Conservation (phyloP, 306 rosid genomes). For the Cicer yamashitae region DNA sequence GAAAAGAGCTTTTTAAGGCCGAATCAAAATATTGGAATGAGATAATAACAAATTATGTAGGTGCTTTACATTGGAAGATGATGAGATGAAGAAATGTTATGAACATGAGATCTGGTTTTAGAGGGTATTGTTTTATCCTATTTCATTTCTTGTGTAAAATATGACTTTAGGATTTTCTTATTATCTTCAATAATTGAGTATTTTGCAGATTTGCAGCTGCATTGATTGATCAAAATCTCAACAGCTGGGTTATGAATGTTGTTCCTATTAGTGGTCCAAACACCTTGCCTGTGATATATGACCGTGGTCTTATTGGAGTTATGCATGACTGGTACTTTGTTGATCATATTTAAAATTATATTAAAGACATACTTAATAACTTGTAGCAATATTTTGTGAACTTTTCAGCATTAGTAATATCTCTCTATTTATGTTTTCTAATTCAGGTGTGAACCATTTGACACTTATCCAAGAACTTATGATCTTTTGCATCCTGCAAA, state of each 20-base stretch:
- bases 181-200: slow-evolving; percentile 32
- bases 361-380: slow-evolving; percentile 16
- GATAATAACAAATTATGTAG: slow-evolving; percentile 63
- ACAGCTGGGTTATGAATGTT: slow-evolving; percentile 84
- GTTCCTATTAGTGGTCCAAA: too few relatives aligned
- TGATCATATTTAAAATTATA: not conserved
- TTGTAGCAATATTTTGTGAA: slow-evolving; percentile 24
- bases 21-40: slow-evolving; percentile 83
- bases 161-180: slow-evolving; percentile 21
- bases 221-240: slow-evolving; percentile 59
- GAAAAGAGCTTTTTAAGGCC: slow-evolving; percentile 87
- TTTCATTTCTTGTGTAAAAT: slow-evolving; percentile 21
- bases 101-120: slow-evolving; percentile 98
- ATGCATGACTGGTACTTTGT: too few relatives aligned
- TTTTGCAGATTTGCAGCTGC: slow-evolving; percentile 87
- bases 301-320: slow-evolving; percentile 91
- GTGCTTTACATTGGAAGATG: slow-evolving; percentile 74
- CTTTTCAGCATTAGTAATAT: slow-evolving; percentile 22
- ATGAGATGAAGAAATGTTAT: slow-evolving; percentile 76
- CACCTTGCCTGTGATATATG: slow-evolving; percentile 67
- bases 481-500: slow-evolving; percentile 85
- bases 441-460: slow-evolving; percentile 93
- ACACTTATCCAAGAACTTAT: slow-evolving; percentile 93
- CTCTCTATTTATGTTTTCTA: slow-evolving; percentile 29
- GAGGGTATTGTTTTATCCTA: slow-evolving; percentile 67